These are phyloP conservation scores for Candida caryicola DNA, from an alignment of 805 yeast genomes.

Conservation along the genomic window DNA sequence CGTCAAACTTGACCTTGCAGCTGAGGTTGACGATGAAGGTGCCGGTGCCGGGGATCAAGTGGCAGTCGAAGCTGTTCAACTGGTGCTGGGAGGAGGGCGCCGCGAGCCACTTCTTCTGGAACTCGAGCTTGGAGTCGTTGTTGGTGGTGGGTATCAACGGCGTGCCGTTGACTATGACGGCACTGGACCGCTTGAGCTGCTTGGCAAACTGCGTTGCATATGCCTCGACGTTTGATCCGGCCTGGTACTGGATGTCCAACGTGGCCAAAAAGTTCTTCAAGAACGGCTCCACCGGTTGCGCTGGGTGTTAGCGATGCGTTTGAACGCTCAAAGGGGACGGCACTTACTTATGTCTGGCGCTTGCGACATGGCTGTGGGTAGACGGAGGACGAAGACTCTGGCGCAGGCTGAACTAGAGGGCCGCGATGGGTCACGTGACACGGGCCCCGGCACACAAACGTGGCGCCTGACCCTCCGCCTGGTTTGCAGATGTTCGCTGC, in stretches of 20 bases:
- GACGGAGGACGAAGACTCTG: too few relatives aligned
- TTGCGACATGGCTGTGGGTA: too few relatives aligned
- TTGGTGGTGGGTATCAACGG: constrained; percentile 39
- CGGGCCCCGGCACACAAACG: too few relatives aligned
- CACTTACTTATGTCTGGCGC: too few relatives aligned
- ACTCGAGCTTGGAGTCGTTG: constrained; percentile 40
- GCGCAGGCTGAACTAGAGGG: too few relatives aligned
- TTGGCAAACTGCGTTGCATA: constrained; percentile 48
- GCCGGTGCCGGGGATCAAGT: constrained; percentile 64
- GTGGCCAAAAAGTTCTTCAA: constrained; percentile 32
- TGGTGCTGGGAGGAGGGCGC: constrained; percentile 61
- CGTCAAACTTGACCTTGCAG: constrained; percentile 73
- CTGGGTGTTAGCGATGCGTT: constrained; percentile 19
- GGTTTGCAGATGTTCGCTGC: too few relatives aligned
- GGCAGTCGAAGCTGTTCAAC: constrained; percentile 63
- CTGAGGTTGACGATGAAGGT: constrained; percentile 49
- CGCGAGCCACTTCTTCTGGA: constrained; percentile 57
- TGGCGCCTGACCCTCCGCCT: too few relatives aligned
- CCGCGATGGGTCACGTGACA: too few relatives aligned
- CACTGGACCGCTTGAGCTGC: constrained; percentile 49
- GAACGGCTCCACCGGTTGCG: constrained; percentile 40
- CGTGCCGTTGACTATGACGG: constrained; percentile 57
- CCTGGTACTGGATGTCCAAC: constrained; percentile 34
- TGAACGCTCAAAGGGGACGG: too few relatives aligned
- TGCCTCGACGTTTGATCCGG: constrained; percentile 33